phyloP scores from a whole-genome alignment of 1,284 basidiomycete species.

The Ceratobasidium theobromae region DNA sequence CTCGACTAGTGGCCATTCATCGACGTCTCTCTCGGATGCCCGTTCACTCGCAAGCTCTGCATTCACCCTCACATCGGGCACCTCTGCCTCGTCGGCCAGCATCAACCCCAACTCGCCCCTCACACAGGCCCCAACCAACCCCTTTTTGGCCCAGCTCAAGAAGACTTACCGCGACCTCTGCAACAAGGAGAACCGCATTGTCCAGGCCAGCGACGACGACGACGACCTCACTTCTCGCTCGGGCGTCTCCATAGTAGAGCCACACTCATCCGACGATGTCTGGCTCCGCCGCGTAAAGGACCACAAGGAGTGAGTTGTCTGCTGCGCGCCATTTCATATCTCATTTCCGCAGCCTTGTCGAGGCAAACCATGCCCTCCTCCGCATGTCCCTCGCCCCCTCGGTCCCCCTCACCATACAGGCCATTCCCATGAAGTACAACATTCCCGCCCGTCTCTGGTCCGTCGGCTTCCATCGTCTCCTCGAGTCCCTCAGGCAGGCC shows the following conservation, averaged over 20 bases:
- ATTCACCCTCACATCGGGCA: slow-evolving; percentile 72
- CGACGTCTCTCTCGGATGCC: slow-evolving; percentile 69
- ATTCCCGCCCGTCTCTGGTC: slow-evolving; percentile 94
- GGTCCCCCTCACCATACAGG: slow-evolving; percentile 82
- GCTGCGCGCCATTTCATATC: slow-evolving; percentile 31
- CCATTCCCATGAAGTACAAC: slow-evolving; percentile 91
- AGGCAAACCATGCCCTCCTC: slow-evolving; percentile 85
- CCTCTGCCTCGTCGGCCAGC: slow-evolving; percentile 60
- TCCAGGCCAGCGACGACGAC: slow-evolving; percentile 49
- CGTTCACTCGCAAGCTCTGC: slow-evolving; percentile 67
- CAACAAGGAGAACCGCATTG: slow-evolving; percentile 69
- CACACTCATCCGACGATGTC: slow-evolving; percentile 52
- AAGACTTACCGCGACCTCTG: slow-evolving; percentile 76
- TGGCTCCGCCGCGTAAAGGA: slow-evolving; percentile 52
- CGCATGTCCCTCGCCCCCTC: slow-evolving; percentile 82
- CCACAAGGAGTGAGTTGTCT: slow-evolving; percentile 63
- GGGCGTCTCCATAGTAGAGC: slow-evolving; percentile 46
- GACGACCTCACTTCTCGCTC: slow-evolving; percentile 41
- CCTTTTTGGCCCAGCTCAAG: slow-evolving; percentile 75
- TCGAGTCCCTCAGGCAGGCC: slow-evolving; percentile 85
- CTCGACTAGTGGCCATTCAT: slow-evolving; percentile 50
- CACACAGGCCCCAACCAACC: slow-evolving; percentile 56
- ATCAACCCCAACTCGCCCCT: slow-evolving; percentile 68
- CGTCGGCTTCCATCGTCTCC: slow-evolving; percentile 83
- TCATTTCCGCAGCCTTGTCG: slow-evolving; percentile 64